These are phyloP conservation scores for Vicia sativa DNA, from an alignment of 306 rosid genomes.

Conservation along the genomic window DNA sequence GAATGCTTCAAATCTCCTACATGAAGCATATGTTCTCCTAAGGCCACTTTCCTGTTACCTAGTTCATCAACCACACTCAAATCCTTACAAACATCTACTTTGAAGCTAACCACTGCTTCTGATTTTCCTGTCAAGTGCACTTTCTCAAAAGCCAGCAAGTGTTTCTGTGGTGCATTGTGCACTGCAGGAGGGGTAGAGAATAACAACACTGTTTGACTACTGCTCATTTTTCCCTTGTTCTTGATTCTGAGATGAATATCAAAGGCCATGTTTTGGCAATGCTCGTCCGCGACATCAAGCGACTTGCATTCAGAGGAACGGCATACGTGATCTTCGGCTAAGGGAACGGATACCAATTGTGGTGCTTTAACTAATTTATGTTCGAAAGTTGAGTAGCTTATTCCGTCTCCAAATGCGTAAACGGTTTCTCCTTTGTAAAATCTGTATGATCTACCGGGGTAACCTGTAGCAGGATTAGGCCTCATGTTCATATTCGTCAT, in stretches of 20 bases:
- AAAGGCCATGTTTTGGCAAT: constrained; percentile 60
- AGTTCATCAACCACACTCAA: constrained; percentile 83
- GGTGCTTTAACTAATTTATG: constrained; percentile 69
- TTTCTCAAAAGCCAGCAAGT: constrained; percentile 79
- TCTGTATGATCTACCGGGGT: constrained; percentile 87
- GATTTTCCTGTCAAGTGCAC: constrained; percentile 50
- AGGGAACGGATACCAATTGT: constrained; percentile 50
- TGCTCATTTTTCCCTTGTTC: constrained; percentile 64
- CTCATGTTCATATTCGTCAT: constrained; percentile 98
- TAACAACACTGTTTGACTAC: constrained; percentile 67
- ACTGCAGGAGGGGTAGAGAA: constrained; percentile 75
- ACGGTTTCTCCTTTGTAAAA: constrained; percentile 87
- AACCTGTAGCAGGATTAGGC: constrained; percentile 70
- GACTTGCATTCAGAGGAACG: constrained; percentile 67
- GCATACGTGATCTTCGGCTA: constrained; percentile 68
- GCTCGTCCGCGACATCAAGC: constrained; percentile 51
- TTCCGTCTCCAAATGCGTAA: constrained; percentile 80
- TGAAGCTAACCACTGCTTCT: constrained; percentile 61
- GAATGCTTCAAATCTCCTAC: constrained; percentile 78
- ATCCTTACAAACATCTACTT: constrained; percentile 86
- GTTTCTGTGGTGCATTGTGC: constrained; percentile 80
- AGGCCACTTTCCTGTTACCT: constrained; percentile 74
- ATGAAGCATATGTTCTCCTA: constrained; percentile 80
- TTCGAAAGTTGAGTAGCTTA: constrained; percentile 66
- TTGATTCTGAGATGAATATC: constrained; percentile 68